Conservation (phyloP, 2,329 filamentous ascomycete species). For the Exophiala bonariae region DNA sequence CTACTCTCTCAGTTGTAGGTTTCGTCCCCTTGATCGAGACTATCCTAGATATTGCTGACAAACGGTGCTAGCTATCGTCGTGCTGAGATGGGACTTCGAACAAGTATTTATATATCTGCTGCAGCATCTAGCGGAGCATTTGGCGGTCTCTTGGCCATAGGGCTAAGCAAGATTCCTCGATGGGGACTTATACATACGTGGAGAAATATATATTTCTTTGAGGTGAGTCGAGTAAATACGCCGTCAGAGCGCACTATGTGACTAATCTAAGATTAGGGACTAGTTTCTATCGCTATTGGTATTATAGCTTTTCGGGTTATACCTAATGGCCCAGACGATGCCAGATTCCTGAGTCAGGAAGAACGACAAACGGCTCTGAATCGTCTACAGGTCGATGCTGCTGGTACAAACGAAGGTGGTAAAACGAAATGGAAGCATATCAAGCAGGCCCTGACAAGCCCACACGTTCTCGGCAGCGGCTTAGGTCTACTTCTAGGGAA, state of each 20-base stretch:
- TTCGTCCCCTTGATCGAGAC: no score
- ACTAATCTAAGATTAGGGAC: no score
- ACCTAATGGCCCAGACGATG: background rate
- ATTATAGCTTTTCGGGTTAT: background rate
- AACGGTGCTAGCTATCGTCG: no score
- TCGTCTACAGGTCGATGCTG: background rate
- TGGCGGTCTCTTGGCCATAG: constrained; percentile 45
- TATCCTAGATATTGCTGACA: no score
- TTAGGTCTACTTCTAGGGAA: constrained; percentile 40
- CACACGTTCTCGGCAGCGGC: constrained; percentile 33
- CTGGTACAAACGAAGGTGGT: background rate
- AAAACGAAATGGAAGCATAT: constrained; percentile 20
- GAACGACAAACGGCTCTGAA: background rate
- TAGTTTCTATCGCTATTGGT: constrained; percentile 1
- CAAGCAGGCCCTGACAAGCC: constrained; percentile 40
- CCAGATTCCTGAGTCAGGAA: constrained; percentile 1
- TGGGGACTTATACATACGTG: constrained; percentile 32
- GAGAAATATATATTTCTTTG: constrained; percentile 41
- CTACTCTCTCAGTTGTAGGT: constrained; percentile 67
- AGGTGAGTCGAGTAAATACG: no score
- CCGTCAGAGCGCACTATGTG: no score
- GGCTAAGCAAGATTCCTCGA: constrained; percentile 50
- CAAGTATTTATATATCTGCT: constrained; percentile 68
- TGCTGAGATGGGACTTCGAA: constrained; percentile 61
- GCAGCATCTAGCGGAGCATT: constrained; percentile 66